Evolutionary conservation across 495 filamentous ascomycete species (phyloP).

Genomic region (Neurospora sp.): DNA sequence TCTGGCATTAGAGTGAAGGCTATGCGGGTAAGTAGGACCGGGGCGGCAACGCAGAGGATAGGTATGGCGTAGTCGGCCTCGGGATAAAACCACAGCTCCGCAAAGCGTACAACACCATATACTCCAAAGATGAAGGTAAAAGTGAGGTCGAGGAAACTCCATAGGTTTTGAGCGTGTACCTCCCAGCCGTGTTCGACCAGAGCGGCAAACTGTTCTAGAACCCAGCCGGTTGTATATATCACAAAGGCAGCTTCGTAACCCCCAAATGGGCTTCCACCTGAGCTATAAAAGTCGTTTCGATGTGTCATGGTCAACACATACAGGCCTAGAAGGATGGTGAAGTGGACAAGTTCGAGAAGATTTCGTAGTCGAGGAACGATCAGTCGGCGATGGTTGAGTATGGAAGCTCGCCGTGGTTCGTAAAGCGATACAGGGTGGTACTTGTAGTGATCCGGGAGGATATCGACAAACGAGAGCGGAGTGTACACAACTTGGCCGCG

Average conservation of each 20-base stretch:
- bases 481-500: slow-evolving; percentile 51
- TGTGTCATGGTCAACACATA: slow-evolving; percentile 48
- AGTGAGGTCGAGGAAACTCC: slow-evolving; percentile 56
- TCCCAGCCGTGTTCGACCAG: slow-evolving; percentile 60
- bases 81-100: slow-evolving; percentile 30
- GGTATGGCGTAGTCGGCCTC: slow-evolving; percentile 42
- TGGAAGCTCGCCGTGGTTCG: slow-evolving; percentile 44
- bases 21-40: slow-evolving; percentile 50
- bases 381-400: slow-evolving; percentile 57
- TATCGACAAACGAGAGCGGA: slow-evolving; percentile 51
- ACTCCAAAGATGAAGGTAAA: slow-evolving; percentile 46
- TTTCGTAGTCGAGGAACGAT: slow-evolving; percentile 53
- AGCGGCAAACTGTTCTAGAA: slow-evolving; percentile 52
- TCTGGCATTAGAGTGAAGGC: slow-evolving; percentile 59
- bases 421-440: slow-evolving; percentile 53
- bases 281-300: slow-evolving; percentile 32
- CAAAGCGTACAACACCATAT: slow-evolving; percentile 46
- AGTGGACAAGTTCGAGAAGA: slow-evolving; percentile 49
- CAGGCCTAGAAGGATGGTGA: slow-evolving; percentile 43
- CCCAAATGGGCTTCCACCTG: slow-evolving; percentile 32
- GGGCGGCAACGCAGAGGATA: slow-evolving; percentile 50
- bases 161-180: slow-evolving; percentile 58
- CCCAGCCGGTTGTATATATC: slow-evolving; percentile 50
- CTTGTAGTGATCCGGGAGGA: slow-evolving; percentile 58
- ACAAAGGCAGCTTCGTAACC: slow-evolving; percentile 42